Base-by-base conservation (phyloP, 164 flowering plant species). In the Litsea cubeba region DNA sequence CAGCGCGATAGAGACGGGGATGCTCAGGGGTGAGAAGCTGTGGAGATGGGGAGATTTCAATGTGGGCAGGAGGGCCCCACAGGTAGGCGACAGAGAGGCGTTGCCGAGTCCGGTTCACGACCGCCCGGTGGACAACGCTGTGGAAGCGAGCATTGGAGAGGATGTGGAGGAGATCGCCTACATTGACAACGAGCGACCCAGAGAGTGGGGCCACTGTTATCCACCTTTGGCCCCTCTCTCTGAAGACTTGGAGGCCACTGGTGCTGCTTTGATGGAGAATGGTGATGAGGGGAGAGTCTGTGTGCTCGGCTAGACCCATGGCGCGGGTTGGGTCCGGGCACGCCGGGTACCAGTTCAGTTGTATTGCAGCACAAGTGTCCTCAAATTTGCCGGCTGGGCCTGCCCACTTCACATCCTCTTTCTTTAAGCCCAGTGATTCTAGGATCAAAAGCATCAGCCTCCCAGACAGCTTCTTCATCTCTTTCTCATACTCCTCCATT, bases 251-350 rank as follows among this genome's bases (percentile, higher is more conserved):
- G 17, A 95, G 78, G n/a, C 99, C 99, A 40, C 85, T 88, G 1
- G 83, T 88, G 79, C 70, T 84, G 84, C 80, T 87, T 75, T 95
- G 99, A 88, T 91, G 82, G 35, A 95, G 90, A 73, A 95, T 82
- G 20, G 99, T 93, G 75, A 95, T 81, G 40, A 93, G 84, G 77
- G 93, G 84, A 0, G 99, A 89, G 79, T 95, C 99, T 0, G 99
- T 95, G 80, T 95, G 99, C 12, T 95, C 86, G 0, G 95, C 97
- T 0, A 95, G 82, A 18, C 99, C 98, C 98, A 95, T 95, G 80
- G 98, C 98, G 67, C 89, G 86, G 28, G 83, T 88, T 18, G 99
- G 99, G 64, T 93, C 91, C 1, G 98, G 99, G 76, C 99, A 95
- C 7, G 88, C 82, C 58, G 99, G 99, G 87, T 95, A 95, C 6